These are phyloP conservation scores for Avicennia marina DNA, from an alignment of 257 asterid genomes.

Conservation along the genomic window DNA sequence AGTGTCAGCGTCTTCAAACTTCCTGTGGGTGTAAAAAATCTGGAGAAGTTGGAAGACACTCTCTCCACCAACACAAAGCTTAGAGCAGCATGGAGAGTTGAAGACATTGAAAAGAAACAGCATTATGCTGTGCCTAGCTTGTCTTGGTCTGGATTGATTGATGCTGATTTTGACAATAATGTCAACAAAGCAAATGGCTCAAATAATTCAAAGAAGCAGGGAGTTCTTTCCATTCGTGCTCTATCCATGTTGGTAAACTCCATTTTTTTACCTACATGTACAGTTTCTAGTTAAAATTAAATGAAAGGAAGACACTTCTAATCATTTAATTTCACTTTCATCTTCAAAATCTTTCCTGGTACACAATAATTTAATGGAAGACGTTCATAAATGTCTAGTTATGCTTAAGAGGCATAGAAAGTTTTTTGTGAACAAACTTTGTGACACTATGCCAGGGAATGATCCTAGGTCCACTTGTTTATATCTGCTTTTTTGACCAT, in stretches of 20 bases:
- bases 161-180: constrained; percentile 30
- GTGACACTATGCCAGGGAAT: no score
- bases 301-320: constrained; percentile 2
- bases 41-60: constrained; percentile 40
- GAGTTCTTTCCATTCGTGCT: constrained; percentile 78
- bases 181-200: constrained; percentile 33
- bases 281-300: neutral
- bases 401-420: neutral
- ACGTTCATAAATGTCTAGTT: neutral
- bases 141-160: constrained; percentile 41
- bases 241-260: constrained; percentile 90
- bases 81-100: constrained; percentile 32
- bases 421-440: no score
- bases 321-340: neutral
- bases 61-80: constrained; percentile 32
- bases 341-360: neutral
- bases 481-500: no score
- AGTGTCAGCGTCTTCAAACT: constrained; percentile 57
- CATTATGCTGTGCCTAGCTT: constrained; percentile 27
- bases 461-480: no score
- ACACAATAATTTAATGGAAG: constrained; percentile 1
- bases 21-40: constrained; percentile 78
- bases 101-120: constrained; percentile 34
- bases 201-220: constrained; percentile 59
- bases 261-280: neutral